Conservation (phyloP, 169 alveolate genomes). For the Babesia sp. region DNA sequence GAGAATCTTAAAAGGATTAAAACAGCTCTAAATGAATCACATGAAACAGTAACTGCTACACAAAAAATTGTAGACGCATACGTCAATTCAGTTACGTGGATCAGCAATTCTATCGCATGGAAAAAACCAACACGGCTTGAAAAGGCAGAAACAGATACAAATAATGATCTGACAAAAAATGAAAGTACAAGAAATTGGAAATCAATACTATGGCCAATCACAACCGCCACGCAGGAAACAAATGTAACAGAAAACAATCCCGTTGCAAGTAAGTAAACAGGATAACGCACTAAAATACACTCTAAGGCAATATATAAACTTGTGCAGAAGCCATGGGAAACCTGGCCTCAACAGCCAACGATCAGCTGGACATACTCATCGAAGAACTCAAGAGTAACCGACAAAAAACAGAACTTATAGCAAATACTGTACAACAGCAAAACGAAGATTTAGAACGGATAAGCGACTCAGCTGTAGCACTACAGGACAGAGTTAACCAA, state of each 20-base stretch:
- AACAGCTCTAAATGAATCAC: slow-evolving; percentile 33
- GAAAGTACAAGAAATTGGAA: background rate
- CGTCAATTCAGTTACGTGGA: slow-evolving; percentile 56
- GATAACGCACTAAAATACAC: background rate
- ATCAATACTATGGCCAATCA: background rate
- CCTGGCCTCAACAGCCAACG: slow-evolving; percentile 22
- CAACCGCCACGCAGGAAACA: background rate
- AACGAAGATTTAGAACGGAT: slow-evolving; percentile 54
- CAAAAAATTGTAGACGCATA: slow-evolving; percentile 51
- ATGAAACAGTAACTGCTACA: slow-evolving; percentile 38
- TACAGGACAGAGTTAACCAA: slow-evolving; percentile 36
- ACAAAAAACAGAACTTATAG: slow-evolving; percentile 36
- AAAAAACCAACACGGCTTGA: slow-evolving; percentile 4
- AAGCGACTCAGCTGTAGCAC: slow-evolving; percentile 39
- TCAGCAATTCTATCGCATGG: slow-evolving; percentile 47
- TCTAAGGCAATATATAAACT: background rate
- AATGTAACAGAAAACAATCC: background rate
- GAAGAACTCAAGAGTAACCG: slow-evolving; percentile 39
- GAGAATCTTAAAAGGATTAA: slow-evolving; percentile 57
- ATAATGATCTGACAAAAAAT: too few species aligned
- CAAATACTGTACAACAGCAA: slow-evolving; percentile 33
- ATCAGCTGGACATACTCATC: slow-evolving; percentile 38
- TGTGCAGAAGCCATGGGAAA: slow-evolving; percentile 36
- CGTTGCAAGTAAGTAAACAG: slow-evolving; percentile 1
- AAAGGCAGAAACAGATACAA: background rate